Conservation (phyloP, 2,329 filamentous ascomycete species). For the Arthrinium phaeospermum region DNA sequence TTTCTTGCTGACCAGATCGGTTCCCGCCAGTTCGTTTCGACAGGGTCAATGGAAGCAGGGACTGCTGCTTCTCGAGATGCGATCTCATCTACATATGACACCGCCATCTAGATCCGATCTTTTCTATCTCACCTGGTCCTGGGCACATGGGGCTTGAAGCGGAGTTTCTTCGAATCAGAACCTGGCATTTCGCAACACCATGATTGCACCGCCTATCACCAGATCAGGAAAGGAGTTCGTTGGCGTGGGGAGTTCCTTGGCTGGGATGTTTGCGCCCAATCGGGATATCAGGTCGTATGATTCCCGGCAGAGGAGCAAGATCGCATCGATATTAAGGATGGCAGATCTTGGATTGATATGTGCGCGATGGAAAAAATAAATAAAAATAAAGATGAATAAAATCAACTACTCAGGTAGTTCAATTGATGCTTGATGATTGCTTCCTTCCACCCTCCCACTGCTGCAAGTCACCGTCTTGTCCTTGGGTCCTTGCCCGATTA, state of each 20-base stretch:
- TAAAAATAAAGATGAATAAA: neutral
- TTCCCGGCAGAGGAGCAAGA: neutral
- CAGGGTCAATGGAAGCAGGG: slow-evolving; percentile 8
- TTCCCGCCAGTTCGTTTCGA: slow-evolving; percentile 11
- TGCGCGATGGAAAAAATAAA: neutral
- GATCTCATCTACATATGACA: slow-evolving; percentile 16
- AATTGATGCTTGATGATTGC: neutral
- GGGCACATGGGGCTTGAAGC: slow-evolving; percentile 5
- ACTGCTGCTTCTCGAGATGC: slow-evolving; percentile 3
- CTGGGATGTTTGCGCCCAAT: neutral
- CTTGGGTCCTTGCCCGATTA: neutral
- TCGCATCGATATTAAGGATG: neutral
- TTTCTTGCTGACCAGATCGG: neutral
- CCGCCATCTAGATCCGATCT: slow-evolving; percentile 17
- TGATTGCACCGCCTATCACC: slow-evolving; percentile 8
- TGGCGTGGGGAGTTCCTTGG: slow-evolving; percentile 7
- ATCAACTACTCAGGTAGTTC: neutral
- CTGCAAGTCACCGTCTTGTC: neutral
- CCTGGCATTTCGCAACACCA: neutral
- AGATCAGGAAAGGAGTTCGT: slow-evolving; percentile 13
- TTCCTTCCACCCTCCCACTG: neutral
- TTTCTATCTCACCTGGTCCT: slow-evolving; percentile 2
- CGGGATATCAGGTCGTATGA: slow-evolving; percentile 5
- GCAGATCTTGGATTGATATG: neutral
- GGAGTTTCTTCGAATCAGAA: slow-evolving; percentile 16